Evolutionary conservation across 352 stramenopile species (phyloP).

Genomic region (Globisporangium splendens): DNA sequence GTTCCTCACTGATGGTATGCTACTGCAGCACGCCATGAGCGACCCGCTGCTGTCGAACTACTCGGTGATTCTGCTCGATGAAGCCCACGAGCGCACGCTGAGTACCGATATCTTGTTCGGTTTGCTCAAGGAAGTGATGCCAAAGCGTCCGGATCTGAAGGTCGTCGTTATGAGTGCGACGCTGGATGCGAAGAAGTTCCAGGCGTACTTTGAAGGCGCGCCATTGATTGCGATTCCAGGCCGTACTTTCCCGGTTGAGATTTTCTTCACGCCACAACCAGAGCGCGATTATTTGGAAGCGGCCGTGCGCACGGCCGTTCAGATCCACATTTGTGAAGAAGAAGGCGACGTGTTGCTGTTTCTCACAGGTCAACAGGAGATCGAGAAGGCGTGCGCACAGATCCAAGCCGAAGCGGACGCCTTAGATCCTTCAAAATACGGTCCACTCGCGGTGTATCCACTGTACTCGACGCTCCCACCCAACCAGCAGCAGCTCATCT

Average conservation of each 20-base stretch:
- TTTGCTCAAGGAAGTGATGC: constrained; percentile 96
- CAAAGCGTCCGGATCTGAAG: constrained; percentile 93
- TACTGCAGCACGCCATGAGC: constrained; percentile 96
- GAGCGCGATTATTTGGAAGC: constrained; percentile 98
- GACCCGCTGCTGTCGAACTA: constrained; percentile 96
- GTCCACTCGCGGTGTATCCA: constrained; percentile 88
- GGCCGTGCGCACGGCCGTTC: constrained; percentile 75
- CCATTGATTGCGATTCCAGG: constrained; percentile 94
- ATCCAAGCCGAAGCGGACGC: constrained; percentile 87
- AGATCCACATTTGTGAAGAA: constrained; percentile 98
- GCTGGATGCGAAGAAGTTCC: constrained; percentile 96
- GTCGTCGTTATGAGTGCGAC: constrained; percentile 99
- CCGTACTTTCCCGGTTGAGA: constrained; percentile 96
- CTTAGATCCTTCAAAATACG: constrained; percentile 94
- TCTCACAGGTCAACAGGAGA: constrained; percentile 98
- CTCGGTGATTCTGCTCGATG: constrained; percentile 96
- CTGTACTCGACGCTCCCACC: constrained; percentile 98
- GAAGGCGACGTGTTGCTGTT: constrained; percentile 99
- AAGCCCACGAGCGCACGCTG: constrained; percentile 97
- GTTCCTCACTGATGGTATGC: constrained; percentile 91
- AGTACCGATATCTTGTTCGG: constrained; percentile 98
- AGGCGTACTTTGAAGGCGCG: constrained; percentile 93
- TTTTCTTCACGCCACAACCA: constrained; percentile 97
- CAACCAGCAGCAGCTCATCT: constrained; percentile 99
- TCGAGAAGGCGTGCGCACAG: constrained; percentile 94